A percentile compares a stretch with the other conserved stretches of the same genome.
Conservation (phyloP, 2,329 filamentous ascomycete species). For the Sporothrix euskadiensis region DNA sequence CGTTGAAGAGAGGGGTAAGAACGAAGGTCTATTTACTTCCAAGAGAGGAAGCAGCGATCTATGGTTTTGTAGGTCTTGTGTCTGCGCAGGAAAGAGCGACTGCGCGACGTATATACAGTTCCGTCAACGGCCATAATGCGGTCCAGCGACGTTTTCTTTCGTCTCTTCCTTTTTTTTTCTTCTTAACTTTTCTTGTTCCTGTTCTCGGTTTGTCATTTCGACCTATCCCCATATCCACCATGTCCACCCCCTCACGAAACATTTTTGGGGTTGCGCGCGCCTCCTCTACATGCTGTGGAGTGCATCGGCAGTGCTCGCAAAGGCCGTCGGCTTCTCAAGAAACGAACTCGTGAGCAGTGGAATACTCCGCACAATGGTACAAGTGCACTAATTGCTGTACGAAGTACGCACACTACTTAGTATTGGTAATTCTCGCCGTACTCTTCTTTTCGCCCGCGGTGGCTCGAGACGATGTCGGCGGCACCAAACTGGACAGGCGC, state of each 20-base stretch:
- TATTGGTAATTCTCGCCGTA: background rate
- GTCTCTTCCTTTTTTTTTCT: background rate
- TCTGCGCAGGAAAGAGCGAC: slow-evolving; percentile 7
- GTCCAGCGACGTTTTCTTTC: slow-evolving; percentile 9
- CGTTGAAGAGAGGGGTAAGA: background rate
- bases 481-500: slow-evolving; percentile 2
- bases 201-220: background rate
- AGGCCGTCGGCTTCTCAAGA: background rate
- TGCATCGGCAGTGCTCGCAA: slow-evolving; percentile 11
- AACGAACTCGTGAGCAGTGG: background rate
- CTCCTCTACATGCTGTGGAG: slow-evolving; percentile 7
- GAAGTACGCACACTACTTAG: background rate
- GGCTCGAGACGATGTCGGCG: slow-evolving; percentile 20
- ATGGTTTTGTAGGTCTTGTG: background rate
- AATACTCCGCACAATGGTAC: background rate
- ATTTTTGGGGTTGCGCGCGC: background rate
- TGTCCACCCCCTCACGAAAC: slow-evolving; percentile 18
- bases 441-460: background rate
- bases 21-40: background rate
- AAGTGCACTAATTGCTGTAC: no score
- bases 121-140: background rate
- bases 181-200: background rate
- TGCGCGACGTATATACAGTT: slow-evolving; percentile 11
- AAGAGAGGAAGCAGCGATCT: slow-evolving; percentile 1
- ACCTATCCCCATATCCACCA: background rate